Conservation (phyloP, 78 protist species). For the Planoprotostelium fungivorum region DNA sequence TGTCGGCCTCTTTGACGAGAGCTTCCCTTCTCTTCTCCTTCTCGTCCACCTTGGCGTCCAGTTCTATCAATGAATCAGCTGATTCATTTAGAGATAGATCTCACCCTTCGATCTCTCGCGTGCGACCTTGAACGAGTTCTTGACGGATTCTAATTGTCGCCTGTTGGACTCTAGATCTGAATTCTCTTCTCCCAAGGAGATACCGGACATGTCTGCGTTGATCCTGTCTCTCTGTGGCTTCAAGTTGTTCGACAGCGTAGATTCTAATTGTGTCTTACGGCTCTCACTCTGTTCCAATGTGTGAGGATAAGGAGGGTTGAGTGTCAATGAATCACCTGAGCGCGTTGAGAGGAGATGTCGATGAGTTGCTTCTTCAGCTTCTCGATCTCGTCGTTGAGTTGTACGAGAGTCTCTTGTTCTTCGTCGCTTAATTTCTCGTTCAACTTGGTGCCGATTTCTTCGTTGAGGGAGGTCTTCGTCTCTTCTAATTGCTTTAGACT, state of each 20-base stretch:
- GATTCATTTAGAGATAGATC: background rate
- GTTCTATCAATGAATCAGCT: background rate
- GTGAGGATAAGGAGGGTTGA: background rate
- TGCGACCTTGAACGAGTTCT: background rate
- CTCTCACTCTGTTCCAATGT: background rate
- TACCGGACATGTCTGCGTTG: background rate
- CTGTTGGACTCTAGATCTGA: background rate
- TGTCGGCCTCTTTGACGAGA: background rate
- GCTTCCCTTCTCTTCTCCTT: background rate
- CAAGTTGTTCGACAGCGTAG: background rate
- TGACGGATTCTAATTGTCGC: background rate
- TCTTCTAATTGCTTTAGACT: background rate
- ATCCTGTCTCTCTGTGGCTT: background rate
- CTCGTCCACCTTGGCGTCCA: background rate
- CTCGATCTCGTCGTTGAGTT: slow-evolving; percentile 2
- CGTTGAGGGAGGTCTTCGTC: slow-evolving; percentile 4
- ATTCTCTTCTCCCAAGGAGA: background rate
- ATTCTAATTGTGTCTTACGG: background rate
- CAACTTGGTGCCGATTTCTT: slow-evolving; percentile 15
- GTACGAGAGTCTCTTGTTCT: slow-evolving; percentile 5
- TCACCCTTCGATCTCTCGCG: background rate
- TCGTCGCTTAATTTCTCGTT: slow-evolving; percentile 9
- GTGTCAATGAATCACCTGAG: background rate
- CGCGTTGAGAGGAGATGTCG: background rate
- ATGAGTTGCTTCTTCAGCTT: slow-evolving; percentile 4